Percentiles rank a stretch among this genome's conserved stretches.
These are phyloP conservation scores for Sapria himalayana DNA, from an alignment of 345 rosid species.

Conservation along the genomic window DNA sequence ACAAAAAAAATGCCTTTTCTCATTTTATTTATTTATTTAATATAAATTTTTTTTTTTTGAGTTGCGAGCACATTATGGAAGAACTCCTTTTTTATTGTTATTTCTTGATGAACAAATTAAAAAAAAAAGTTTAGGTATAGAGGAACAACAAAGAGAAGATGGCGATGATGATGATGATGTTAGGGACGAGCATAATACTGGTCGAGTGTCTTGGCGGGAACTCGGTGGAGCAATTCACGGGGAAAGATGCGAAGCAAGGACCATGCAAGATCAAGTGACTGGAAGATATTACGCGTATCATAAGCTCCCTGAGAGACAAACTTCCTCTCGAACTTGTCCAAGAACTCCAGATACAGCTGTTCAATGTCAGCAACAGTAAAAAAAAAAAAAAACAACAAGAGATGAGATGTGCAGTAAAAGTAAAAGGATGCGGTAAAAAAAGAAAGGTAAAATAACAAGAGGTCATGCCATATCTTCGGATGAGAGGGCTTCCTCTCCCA, in stretches of 20 bases:
- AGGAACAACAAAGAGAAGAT: too few relatives aligned
- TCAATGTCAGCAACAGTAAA: conserved; percentile 10
- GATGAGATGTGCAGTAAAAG: conserved; percentile 6
- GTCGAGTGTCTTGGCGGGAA: conserved; percentile 90
- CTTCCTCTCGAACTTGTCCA: conserved; percentile 90
- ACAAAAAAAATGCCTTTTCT: too few relatives aligned
- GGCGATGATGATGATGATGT: too few relatives aligned
- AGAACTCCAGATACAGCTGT: conserved; percentile 82
- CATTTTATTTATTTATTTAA: too few relatives aligned
- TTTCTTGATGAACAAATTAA: too few relatives aligned
- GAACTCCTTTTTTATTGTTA: too few relatives aligned
- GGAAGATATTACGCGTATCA: conserved; percentile 80
- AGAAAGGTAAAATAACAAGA: too few relatives aligned
- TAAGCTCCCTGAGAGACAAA: conserved; percentile 91
- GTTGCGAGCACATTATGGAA: too few relatives aligned
- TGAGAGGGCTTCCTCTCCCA: conserved; percentile 98
- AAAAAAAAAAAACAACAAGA: too few relatives aligned
- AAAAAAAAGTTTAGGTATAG: too few relatives aligned
- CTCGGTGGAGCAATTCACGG: conserved; percentile 92
- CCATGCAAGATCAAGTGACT: conserved; percentile 93
- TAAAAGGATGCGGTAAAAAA: conserved; percentile 11
- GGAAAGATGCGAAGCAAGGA: conserved; percentile 93
- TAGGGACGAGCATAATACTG: too few relatives aligned
- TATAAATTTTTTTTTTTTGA: too few relatives aligned
- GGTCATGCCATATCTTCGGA: conserved; percentile 98